These are phyloP conservation scores for Pulveroboletus ravenelii DNA, from an alignment of 768 basidiomycete species.

Conservation along the genomic window DNA sequence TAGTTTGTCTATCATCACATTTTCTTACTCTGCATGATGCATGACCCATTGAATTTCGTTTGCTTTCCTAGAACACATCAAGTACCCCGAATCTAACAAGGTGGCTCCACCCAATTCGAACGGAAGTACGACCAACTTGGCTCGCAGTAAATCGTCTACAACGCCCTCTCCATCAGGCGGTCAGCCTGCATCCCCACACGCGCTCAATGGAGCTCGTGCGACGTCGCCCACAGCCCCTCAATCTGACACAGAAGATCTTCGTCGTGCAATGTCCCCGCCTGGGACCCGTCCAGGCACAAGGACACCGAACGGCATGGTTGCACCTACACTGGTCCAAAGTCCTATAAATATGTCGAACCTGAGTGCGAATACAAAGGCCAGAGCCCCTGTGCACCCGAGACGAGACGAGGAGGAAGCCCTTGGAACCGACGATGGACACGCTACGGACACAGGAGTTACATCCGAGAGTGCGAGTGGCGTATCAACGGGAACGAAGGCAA, in stretches of 20 bases:
- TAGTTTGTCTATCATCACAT: conserved; percentile 49
- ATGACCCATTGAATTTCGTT: conserved; percentile 1
- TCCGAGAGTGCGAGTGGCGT: conserved; percentile 34
- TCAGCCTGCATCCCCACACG: conserved; percentile 27
- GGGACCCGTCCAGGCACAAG: conserved; percentile 40
- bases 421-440: conserved; percentile 46
- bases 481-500: conserved; percentile 26
- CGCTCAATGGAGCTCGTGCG: conserved; percentile 42
- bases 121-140: conserved; percentile 29
- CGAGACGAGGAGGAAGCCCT: conserved; percentile 37
- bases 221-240: conserved; percentile 57
- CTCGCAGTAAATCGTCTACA: conserved; percentile 45
- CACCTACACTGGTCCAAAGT: conserved; percentile 9
- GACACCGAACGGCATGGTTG: conserved; percentile 30
- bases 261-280: conserved; percentile 64
- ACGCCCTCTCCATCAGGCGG: conserved; percentile 30
- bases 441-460: conserved; percentile 44
- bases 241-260: conserved; percentile 51
- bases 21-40: not conserved
- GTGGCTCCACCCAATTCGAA: conserved; percentile 32
- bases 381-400: conserved; percentile 46
- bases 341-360: conserved; percentile 4
- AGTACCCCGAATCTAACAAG: conserved; percentile 73
- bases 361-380: conserved; percentile 42
- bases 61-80: conserved; percentile 69